phyloP scores from a whole-genome alignment of 2,329 filamentous ascomycete species.

The Parascedosporium putredinis region DNA sequence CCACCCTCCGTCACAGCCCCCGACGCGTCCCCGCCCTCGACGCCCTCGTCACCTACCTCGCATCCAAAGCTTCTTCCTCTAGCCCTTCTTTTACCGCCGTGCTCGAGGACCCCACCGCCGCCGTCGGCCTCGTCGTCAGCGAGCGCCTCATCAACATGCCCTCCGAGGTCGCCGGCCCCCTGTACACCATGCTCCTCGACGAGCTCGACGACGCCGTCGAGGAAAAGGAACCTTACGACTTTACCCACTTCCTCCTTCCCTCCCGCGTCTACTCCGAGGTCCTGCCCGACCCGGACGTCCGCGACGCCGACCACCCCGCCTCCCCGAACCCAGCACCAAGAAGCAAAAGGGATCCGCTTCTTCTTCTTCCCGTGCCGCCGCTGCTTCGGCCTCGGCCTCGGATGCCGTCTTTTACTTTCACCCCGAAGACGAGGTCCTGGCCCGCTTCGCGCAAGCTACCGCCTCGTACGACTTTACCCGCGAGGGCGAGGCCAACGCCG shows the following conservation, averaged over 20 bases:
- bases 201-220: slow-evolving; percentile 83
- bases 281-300: slow-evolving; percentile 4
- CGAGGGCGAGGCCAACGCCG: slow-evolving; percentile 69
- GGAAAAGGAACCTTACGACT: slow-evolving; percentile 84
- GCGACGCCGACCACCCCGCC: slow-evolving; percentile 62
- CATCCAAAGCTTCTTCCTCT: slow-evolving; percentile 41
- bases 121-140: slow-evolving; percentile 78
- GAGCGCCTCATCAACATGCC: slow-evolving; percentile 96
- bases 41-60: slow-evolving; percentile 62
- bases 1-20: too few relatives aligned
- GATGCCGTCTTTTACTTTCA: slow-evolving; percentile 72
- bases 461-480: slow-evolving; percentile 71
- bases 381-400: too few relatives aligned
- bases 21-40: slow-evolving; percentile 63
- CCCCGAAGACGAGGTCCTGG: slow-evolving; percentile 83
- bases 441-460: slow-evolving; percentile 60
- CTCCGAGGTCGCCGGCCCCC: slow-evolving; percentile 80
- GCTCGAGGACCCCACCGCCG: slow-evolving; percentile 37
- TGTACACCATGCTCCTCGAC: slow-evolving; percentile 90
- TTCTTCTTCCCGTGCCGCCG: too few relatives aligned
- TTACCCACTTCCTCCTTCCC: slow-evolving; percentile 84
- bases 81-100: slow-evolving; percentile 45
- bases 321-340: slow-evolving; percentile 42
- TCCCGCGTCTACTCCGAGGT: slow-evolving; percentile 92
- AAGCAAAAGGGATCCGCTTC: slow-evolving; percentile 50